Evolutionary conservation across 192 early-diverging fungal genomes (phyloP).

Genomic region (Rhizophagus clarus): DNA sequence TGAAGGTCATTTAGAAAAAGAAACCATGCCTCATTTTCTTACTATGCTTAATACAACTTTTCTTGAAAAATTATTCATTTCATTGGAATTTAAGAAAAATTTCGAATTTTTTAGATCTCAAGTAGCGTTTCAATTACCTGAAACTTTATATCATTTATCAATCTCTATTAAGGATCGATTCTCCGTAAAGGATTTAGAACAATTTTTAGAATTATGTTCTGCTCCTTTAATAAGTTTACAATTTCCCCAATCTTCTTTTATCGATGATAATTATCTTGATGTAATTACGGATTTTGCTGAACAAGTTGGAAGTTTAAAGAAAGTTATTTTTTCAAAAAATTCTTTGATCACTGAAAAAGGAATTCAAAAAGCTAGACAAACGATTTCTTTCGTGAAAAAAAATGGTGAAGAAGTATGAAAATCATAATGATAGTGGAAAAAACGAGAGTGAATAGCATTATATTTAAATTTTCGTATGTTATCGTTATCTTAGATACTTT

Average conservation of each 20-base stretch:
- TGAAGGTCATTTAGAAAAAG: conserved; percentile 13
- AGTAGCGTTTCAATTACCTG: background rate
- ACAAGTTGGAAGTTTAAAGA: background rate
- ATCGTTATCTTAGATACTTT: too few relatives aligned
- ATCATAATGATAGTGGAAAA: too few relatives aligned
- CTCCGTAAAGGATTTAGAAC: background rate
- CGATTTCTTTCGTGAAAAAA: background rate
- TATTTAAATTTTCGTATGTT: too few relatives aligned
- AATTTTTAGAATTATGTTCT: background rate
- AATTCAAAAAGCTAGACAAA: background rate
- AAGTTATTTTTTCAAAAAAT: background rate
- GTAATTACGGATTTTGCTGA: background rate
- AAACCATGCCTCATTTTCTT: conserved; percentile 1
- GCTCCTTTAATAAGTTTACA: conserved; percentile 18
- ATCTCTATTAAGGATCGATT: background rate
- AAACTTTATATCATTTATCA: background rate
- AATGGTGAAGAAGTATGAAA: conserved; percentile 1
- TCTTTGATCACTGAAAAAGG: background rate
- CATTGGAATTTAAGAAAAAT: background rate
- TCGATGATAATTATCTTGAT: conserved; percentile 2
- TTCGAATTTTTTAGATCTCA: conserved; percentile 1
- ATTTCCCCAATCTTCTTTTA: background rate
- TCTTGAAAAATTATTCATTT: background rate
- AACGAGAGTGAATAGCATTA: too few relatives aligned
- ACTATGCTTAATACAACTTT: background rate